Conservation (phyloP, 768 basidiomycete genomes). For the Phanerochaete carnosa region DNA sequence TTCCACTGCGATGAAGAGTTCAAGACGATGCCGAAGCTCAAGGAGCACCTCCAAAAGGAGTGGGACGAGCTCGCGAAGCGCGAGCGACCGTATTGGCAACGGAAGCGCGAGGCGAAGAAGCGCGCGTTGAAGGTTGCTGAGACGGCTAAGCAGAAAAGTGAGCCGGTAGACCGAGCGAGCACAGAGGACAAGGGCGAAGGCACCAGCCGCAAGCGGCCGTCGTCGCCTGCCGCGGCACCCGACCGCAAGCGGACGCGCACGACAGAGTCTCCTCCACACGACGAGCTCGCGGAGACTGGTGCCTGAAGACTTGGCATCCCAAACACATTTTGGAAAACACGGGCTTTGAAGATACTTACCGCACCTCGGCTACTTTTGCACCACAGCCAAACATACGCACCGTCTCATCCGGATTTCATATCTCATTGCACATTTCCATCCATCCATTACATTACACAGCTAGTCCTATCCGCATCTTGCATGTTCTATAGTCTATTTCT, state of each 20-base stretch:
- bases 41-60: conserved; percentile 72
- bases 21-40: conserved; percentile 74
- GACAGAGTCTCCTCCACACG: background rate
- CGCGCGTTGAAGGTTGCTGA: background rate
- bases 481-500: background rate
- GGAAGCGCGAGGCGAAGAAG: background rate
- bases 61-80: conserved; percentile 50
- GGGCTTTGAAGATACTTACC: background rate
- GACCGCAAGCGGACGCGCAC: background rate
- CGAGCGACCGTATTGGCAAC: conserved; percentile 42
- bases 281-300: background rate
- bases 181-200: background rate
- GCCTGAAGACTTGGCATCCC: background rate
- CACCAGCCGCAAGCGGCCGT: background rate
- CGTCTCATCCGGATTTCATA: background rate
- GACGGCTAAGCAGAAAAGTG: background rate
- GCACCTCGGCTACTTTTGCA: background rate
- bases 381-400: background rate
- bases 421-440: background rate
- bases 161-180: background rate
- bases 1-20: conserved; percentile 61
- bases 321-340: background rate
- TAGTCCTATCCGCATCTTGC: background rate
- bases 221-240: background rate
- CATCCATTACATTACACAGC: background rate